Evolutionary conservation across 163 green algal species (phyloP), one percentile per base, ranked within the genome.

Genomic region (Coccomyxa subellipsoidea): DNA sequence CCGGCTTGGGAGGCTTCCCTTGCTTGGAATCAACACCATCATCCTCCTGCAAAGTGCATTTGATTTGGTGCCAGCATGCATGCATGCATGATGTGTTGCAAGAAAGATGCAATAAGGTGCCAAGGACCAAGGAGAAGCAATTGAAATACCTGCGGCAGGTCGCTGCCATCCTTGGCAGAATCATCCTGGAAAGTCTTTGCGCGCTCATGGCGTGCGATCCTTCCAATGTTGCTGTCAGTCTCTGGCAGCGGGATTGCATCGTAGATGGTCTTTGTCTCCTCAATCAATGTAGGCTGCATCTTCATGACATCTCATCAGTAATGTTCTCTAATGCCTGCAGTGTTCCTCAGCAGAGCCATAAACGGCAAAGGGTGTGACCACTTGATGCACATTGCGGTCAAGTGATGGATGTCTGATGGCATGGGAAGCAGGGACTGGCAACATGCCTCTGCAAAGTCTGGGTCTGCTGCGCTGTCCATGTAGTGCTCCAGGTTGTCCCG

Each of bases 401-500:
- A 27, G 47, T 27, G 47, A 8, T 59, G 5, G 47, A 59, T 59
- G 47, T 59, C n/a, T n/a, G n/a, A n/a, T n/a, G n/a, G n/a, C n/a
- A n/a, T n/a, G n/a, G n/a, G n/a, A n/a, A n/a, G n/a, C n/a, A n/a
- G n/a, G n/a, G n/a, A n/a, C n/a, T n/a, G n/a, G n/a, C n/a, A 18
- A 59, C 66, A 36, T 40, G 32, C 70, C 70, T 54, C 73, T 15
- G 40, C 73, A 36, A 66, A 79, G 37, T 59, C 73, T 31, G 73
- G 37, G 32, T 79, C 73, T n/a, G 1, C 38, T 32, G 73, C 35
- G 37, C 37, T 25, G 37, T 79, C 37, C 37, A 79, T 36, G 38
- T 79, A 79, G 73, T 79, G 38, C 73, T 79, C 73, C 37, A 79
- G 2, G 37, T 37, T 59, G 73, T 79, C 73, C 73, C 40, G 40